Percentiles rank a stretch among this genome's conserved stretches.
phyloP scores from a whole-genome alignment of 2,329 filamentous ascomycete genomes.

The Tolypocladium endophyticum region DNA sequence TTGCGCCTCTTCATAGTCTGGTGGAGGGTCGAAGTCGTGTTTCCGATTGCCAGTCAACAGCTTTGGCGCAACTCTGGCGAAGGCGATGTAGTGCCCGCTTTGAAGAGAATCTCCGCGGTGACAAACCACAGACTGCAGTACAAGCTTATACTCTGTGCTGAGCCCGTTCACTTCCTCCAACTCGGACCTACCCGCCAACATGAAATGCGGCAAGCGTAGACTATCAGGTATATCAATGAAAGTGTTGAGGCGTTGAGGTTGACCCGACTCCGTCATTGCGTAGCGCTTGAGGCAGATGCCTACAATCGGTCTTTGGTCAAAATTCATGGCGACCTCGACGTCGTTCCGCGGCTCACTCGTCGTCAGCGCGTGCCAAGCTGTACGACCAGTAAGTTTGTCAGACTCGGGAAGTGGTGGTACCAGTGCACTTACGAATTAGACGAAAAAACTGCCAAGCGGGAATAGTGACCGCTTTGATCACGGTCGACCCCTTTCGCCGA shows the following conservation, averaged over 20 bases:
- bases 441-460: constrained; percentile 97
- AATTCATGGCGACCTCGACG: constrained; percentile 78
- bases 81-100: constrained; percentile 83
- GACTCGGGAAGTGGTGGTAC: neutral
- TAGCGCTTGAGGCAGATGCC: constrained; percentile 93
- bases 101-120: constrained; percentile 79
- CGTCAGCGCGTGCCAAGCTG: constrained; percentile 72
- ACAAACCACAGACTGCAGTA: constrained; percentile 84
- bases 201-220: constrained; percentile 81
- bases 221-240: constrained; percentile 79
- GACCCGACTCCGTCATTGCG: constrained; percentile 54
- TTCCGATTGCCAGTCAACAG: constrained; percentile 49
- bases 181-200: constrained; percentile 62
- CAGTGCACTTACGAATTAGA: constrained; percentile 62
- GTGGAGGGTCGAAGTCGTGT: constrained; percentile 45
- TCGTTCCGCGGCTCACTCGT: constrained; percentile 49
- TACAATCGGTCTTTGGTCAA: constrained; percentile 74
- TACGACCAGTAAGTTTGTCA: constrained; percentile 1
- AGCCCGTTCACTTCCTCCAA: constrained; percentile 53
- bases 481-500: constrained; percentile 35
- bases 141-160: constrained; percentile 85
- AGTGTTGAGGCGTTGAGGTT: constrained; percentile 63
- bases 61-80: constrained; percentile 64
- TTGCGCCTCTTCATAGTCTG: constrained; percentile 58
- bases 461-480: constrained; percentile 77